These are phyloP conservation scores for Dendrobium officinale DNA, from an alignment of 106 monocot genomes.

Conservation along the genomic window DNA sequence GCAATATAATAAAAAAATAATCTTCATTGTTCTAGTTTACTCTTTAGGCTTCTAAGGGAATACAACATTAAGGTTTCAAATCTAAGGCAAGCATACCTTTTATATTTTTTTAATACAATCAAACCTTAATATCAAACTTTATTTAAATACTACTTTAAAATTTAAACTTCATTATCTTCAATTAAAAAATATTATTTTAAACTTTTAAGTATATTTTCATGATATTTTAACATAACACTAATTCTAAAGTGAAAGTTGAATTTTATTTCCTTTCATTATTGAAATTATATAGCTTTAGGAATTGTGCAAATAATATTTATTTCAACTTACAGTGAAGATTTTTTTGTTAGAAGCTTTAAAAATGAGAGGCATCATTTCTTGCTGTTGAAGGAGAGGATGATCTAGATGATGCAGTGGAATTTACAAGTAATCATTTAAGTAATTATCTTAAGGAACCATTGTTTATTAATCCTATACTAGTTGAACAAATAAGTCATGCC, in stretches of 20 bases:
- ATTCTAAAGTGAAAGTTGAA: too few species aligned
- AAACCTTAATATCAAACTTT: too few species aligned
- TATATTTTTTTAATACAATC: too few species aligned
- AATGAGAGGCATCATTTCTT: slow-evolving; percentile 28
- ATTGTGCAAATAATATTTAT: background rate
- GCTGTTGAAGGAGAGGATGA: slow-evolving; percentile 20
- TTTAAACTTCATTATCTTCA: too few species aligned
- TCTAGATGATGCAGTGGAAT: slow-evolving; percentile 30
- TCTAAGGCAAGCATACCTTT: background rate
- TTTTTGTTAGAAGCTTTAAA: slow-evolving; percentile 8
- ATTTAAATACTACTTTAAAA: too few species aligned
- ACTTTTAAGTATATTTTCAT: too few species aligned
- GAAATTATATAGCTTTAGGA: too few species aligned
- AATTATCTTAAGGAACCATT: background rate
- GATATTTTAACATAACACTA: too few species aligned
- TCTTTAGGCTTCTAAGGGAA: slow-evolving; percentile 20
- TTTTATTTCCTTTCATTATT: too few species aligned
- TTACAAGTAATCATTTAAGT: slow-evolving; percentile 11
- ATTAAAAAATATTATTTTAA: too few species aligned
- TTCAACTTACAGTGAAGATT: background rate
- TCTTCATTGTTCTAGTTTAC: slow-evolving; percentile 7
- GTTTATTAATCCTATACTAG: background rate
- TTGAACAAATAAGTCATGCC: slow-evolving; percentile 15
- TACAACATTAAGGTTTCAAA: background rate
- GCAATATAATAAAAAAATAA: background rate